Evolutionary conservation across 2,329 filamentous ascomycete species (phyloP), one percentile per base, ranked within the genome.

Genomic region (Pezicula carpinea): DNA sequence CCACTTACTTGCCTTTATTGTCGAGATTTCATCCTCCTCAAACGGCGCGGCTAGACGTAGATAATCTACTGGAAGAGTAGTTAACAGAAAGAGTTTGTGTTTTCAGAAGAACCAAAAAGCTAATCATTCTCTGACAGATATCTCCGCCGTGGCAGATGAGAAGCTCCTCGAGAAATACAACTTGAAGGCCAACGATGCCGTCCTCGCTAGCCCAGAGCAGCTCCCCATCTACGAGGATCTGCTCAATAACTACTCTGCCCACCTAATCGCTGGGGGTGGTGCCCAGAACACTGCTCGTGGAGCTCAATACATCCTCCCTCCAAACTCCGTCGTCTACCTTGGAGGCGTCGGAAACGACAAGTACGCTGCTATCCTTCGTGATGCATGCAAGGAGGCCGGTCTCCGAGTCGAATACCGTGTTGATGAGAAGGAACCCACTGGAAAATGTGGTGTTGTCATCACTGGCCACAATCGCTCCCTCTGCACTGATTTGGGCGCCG

Each of bases 221-320:
- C 77, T 86, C 65, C 81, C 79, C 39, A 80, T 99, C 64, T 99
- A 90, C 71, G 91, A 97, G 66, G 93, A 99, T 64, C 81, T 97
- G 58, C 81, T 96, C 61, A 85, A 87, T 72, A 92, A 93, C 79
- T 89, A 84, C 73, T 82, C 93, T 61, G 92, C 92, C 54, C 95
- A 95, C 74, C 78, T 97, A 67, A 93, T 97, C 65, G 90, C 93
- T 46, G 93, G 93, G 57, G 93, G 93, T 64, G 93, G 93, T 47
- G 93, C 93, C 23, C 93, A 99, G 75, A 99, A 99, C 80, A 95
- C 90, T 45, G 92, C 93, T 59, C 85, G 93, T 64, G 93, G 93
- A 59, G 93, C 92, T 55, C 89, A 93, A 82, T 99, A 99, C 78
- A 83, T 97, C 56, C 89, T 99, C 48, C 83, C 89, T 26, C 75